Evolutionary conservation across 1,284 basidiomycete species (phyloP).

Genomic region (Erythrobasidium hasegawianum): DNA sequence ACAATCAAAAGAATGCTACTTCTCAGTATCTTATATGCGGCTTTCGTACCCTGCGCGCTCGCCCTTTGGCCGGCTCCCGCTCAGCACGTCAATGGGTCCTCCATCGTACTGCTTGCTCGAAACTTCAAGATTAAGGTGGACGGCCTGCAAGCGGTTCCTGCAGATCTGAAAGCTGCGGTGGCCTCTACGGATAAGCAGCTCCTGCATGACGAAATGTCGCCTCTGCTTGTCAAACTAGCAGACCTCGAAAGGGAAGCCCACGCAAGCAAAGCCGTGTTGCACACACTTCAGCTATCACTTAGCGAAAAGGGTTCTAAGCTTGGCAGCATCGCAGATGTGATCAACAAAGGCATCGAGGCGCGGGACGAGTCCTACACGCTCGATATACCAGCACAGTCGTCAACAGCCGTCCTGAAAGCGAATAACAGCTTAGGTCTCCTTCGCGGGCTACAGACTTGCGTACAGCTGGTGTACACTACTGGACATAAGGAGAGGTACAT

Average conservation of each 20-base stretch:
- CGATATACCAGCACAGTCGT: slow-evolving; percentile 26
- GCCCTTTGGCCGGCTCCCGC: no score
- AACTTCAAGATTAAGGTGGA: no score
- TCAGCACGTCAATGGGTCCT: no score
- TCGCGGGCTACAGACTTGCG: slow-evolving; percentile 76
- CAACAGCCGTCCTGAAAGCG: slow-evolving; percentile 56
- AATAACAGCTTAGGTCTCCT: slow-evolving; percentile 71
- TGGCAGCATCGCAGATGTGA: slow-evolving; percentile 53
- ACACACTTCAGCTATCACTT: background rate
- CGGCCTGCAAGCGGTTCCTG: no score
- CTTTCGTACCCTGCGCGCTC: no score
- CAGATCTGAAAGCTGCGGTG: no score
- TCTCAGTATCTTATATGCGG: no score
- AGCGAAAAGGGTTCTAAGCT: background rate
- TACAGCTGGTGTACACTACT: slow-evolving; percentile 58
- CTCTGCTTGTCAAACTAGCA: no score
- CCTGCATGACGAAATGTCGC: no score
- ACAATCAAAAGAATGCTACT: no score
- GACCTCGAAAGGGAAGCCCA: background rate
- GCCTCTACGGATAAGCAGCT: no score
- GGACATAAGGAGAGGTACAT: slow-evolving; percentile 56
- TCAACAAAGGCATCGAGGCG: slow-evolving; percentile 56
- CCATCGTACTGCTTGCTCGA: no score
- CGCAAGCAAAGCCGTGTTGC: background rate
- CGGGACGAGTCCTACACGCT: slow-evolving; percentile 67